phyloP scores from a whole-genome alignment of 768 basidiomycete species.

The Trametopsis cervina region DNA sequence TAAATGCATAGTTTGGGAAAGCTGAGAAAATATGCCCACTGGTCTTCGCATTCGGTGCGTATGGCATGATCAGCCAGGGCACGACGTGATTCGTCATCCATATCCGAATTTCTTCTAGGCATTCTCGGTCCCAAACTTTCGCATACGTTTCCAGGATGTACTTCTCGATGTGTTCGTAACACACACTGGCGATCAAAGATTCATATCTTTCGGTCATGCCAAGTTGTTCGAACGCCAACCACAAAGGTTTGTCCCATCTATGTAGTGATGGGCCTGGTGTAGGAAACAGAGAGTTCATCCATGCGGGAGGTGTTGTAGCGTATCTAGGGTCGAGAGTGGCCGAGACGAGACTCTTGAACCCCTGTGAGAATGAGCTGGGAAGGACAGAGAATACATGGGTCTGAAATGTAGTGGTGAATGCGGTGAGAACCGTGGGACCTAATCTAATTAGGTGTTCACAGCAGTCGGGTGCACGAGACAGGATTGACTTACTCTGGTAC shows the following conservation, averaged over 20 bases:
- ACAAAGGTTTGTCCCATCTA: slow-evolving; percentile 32
- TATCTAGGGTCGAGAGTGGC: slow-evolving; percentile 36
- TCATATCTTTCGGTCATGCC: slow-evolving; percentile 82
- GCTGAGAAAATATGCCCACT: slow-evolving; percentile 30
- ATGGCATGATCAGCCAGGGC: slow-evolving; percentile 80
- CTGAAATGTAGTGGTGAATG: slow-evolving; percentile 66
- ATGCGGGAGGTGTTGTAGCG: slow-evolving; percentile 17
- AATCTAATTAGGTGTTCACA: slow-evolving; percentile 35
- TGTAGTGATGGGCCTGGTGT: slow-evolving; percentile 14
- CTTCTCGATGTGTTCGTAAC: slow-evolving; percentile 79
- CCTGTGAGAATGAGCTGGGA: slow-evolving; percentile 58
- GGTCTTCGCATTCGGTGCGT: slow-evolving; percentile 57
- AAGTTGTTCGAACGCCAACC: slow-evolving; percentile 60
- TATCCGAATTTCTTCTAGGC: slow-evolving; percentile 51
- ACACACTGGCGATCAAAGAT: slow-evolving; percentile 73
- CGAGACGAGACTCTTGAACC: slow-evolving; percentile 61
- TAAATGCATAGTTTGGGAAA: not conserved
- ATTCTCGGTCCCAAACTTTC: slow-evolving; percentile 60
- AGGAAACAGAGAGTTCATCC: slow-evolving; percentile 10
- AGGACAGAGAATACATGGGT: slow-evolving; percentile 68
- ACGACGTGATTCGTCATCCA: slow-evolving; percentile 82
- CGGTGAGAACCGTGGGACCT: slow-evolving; percentile 48
- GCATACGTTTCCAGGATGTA: slow-evolving; percentile 62
- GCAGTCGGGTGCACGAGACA: slow-evolving; percentile 4
- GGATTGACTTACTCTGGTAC: slow-evolving; percentile 45